phyloP scores from a whole-genome alignment of 495 filamentous ascomycete species.

The Xylaria intraflava region DNA sequence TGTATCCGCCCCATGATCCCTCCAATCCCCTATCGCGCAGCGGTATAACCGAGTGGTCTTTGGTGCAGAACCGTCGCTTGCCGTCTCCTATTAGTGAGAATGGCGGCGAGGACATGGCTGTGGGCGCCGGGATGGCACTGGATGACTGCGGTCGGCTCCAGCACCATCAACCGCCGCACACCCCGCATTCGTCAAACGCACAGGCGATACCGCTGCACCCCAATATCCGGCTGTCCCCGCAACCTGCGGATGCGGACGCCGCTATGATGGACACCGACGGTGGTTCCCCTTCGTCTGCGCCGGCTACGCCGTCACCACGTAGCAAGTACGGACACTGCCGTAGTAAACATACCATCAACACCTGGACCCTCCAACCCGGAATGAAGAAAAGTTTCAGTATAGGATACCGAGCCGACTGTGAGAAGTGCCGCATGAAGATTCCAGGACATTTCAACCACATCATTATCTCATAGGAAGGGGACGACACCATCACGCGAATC shows the following conservation, averaged over 20 bases:
- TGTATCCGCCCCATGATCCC: slow-evolving; percentile 19
- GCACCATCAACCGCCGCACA: slow-evolving; percentile 24
- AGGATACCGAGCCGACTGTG: slow-evolving; percentile 80
- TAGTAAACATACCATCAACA: slow-evolving; percentile 42
- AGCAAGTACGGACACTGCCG: slow-evolving; percentile 35
- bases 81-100: slow-evolving; percentile 68
- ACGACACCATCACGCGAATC: neutral
- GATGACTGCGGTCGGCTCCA: slow-evolving; percentile 24
- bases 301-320: slow-evolving; percentile 31
- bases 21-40: slow-evolving; percentile 31
- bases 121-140: slow-evolving; percentile 33
- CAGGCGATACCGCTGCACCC: slow-evolving; percentile 25
- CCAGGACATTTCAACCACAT: slow-evolving; percentile 89
- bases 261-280: slow-evolving; percentile 30
- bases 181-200: slow-evolving; percentile 27
- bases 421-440: slow-evolving; percentile 71
- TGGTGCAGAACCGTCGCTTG: slow-evolving; percentile 49
- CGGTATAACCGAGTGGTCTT: slow-evolving; percentile 37
- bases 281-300: slow-evolving; percentile 20
- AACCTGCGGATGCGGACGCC: slow-evolving; percentile 15
- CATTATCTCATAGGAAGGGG: slow-evolving; percentile 45
- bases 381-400: slow-evolving; percentile 69
- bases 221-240: slow-evolving; percentile 28
- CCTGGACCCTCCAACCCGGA: slow-evolving; percentile 43
- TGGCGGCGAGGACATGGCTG: slow-evolving; percentile 43